Evolutionary conservation across 768 basidiomycete genomes (phyloP).

Genomic region (Sistotremastrum niveocremeum): DNA sequence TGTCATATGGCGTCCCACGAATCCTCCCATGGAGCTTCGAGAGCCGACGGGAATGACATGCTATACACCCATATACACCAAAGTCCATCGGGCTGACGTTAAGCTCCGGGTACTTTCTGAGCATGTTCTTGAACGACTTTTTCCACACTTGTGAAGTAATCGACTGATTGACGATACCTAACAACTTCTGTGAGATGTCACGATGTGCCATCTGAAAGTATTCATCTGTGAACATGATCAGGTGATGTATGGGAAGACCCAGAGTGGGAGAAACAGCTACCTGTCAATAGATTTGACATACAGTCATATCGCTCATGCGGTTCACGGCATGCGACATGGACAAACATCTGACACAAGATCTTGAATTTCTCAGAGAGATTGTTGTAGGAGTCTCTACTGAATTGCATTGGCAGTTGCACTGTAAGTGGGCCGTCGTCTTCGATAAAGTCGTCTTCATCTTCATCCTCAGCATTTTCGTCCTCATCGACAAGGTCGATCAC

Average conservation of each 20-base stretch:
- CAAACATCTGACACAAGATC: slow-evolving; percentile 77
- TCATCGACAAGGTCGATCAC: slow-evolving; percentile 26
- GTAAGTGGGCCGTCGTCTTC: slow-evolving; percentile 26
- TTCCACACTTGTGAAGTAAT: slow-evolving; percentile 82
- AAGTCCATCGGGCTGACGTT: slow-evolving; percentile 38
- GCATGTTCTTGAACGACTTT: slow-evolving; percentile 45
- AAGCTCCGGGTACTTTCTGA: slow-evolving; percentile 59
- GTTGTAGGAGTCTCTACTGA: slow-evolving; percentile 69
- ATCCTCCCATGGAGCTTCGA: slow-evolving; percentile 52
- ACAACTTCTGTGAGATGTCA: slow-evolving; percentile 49
- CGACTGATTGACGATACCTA: slow-evolving; percentile 56
- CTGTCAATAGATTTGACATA: background rate
- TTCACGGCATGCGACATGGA: slow-evolving; percentile 60
- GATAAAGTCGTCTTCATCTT: slow-evolving; percentile 37
- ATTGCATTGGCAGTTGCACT: slow-evolving; percentile 53
- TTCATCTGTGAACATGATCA: background rate
- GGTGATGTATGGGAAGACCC: background rate
- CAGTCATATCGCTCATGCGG: slow-evolving; percentile 36
- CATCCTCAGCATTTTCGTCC: slow-evolving; percentile 17
- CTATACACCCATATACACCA: slow-evolving; percentile 58
- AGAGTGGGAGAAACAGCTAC: background rate
- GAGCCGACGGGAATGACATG: slow-evolving; percentile 62
- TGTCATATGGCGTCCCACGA: slow-evolving; percentile 57
- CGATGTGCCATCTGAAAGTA: slow-evolving; percentile 36
- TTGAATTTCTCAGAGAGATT: slow-evolving; percentile 74